Percentiles rank a stretch among this genome's conserved stretches.
Conservation (phyloP, 768 basidiomycete species). For the Leccinum subgranulosum region DNA sequence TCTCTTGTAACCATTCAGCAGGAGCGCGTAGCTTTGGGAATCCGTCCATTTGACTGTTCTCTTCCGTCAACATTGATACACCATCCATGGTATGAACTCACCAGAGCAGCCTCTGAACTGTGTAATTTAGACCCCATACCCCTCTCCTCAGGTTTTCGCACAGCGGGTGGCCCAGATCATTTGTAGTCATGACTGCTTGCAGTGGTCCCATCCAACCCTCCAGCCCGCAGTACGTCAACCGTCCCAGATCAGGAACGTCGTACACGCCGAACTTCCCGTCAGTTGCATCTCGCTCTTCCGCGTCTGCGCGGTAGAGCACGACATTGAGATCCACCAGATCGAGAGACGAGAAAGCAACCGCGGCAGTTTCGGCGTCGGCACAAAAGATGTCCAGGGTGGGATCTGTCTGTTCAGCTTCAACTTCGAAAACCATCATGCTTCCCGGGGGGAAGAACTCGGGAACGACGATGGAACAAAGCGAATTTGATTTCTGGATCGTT, state of each 20-base stretch:
- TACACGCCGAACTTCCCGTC: conserved; percentile 79
- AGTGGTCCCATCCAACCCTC: conserved; percentile 97
- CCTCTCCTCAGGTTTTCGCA: conserved; percentile 87
- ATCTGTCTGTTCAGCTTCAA: conserved; percentile 75
- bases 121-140: conserved; percentile 90
- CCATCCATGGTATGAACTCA: conserved; percentile 38
- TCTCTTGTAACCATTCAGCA: conserved; percentile 80
- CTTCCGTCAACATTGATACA: conserved; percentile 11
- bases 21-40: conserved; percentile 71
- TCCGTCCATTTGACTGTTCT: conserved; percentile 50
- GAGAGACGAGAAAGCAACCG: conserved; percentile 69
- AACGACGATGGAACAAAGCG: conserved; percentile 74
- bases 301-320: conserved; percentile 80
- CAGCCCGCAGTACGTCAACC: conserved; percentile 86
- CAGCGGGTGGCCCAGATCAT: conserved; percentile 91
- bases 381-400: conserved; percentile 71
- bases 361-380: conserved; percentile 63
- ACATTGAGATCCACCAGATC: conserved; percentile 88
- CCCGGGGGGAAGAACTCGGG: conserved; percentile 95
- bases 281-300: conserved; percentile 90
- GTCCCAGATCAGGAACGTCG: conserved; percentile 70
- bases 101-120: conserved; percentile 64
- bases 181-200: conserved; percentile 78
- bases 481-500: conserved; percentile 62
- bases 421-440: conserved; percentile 90